Evolutionary conservation across 495 filamentous ascomycete genomes (phyloP).

Genomic region (Penicillium simplicissimum): DNA sequence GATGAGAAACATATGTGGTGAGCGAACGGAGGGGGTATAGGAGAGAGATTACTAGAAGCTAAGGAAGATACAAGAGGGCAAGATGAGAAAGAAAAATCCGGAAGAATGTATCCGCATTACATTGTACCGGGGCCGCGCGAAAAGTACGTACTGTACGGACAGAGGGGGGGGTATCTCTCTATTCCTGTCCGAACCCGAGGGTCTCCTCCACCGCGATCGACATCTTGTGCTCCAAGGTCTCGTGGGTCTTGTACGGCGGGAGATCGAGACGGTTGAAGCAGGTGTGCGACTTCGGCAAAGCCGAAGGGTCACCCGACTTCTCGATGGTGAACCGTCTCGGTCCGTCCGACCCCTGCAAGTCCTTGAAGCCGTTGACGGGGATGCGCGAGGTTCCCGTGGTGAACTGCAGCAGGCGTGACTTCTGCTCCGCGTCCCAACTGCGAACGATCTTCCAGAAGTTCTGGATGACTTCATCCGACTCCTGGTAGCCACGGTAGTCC

Average conservation of each 20-base stretch:
- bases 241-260: slow-evolving; percentile 86
- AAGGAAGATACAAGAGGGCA: neutral
- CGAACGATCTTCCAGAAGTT: slow-evolving; percentile 99
- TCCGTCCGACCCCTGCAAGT: slow-evolving; percentile 95
- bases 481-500: slow-evolving; percentile 99
- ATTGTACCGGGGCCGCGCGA: neutral
- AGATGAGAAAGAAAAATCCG: neutral
- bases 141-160: neutral
- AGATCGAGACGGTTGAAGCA: slow-evolving; percentile 99
- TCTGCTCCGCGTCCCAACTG: slow-evolving; percentile 97
- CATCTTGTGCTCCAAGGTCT: slow-evolving; percentile 82
- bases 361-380: slow-evolving; percentile 99
- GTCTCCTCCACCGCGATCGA: slow-evolving; percentile 98
- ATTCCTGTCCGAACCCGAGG: slow-evolving; percentile 98
- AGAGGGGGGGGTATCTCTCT: slow-evolving; percentile 26
- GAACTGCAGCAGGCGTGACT: slow-evolving; percentile 93
- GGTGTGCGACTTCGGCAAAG: slow-evolving; percentile 95
- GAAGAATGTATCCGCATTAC: slow-evolving; percentile 14
- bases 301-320: slow-evolving; percentile 85
- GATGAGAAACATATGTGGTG: neutral
- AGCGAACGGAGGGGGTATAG: neutral
- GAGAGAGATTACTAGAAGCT: slow-evolving; percentile 11
- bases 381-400: slow-evolving; percentile 97
- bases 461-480: slow-evolving; percentile 92
- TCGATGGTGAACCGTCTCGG: slow-evolving; percentile 96